Conservation (phyloP, 2,329 filamentous ascomycete species). For the Aspergillus carbonarius region DNA sequence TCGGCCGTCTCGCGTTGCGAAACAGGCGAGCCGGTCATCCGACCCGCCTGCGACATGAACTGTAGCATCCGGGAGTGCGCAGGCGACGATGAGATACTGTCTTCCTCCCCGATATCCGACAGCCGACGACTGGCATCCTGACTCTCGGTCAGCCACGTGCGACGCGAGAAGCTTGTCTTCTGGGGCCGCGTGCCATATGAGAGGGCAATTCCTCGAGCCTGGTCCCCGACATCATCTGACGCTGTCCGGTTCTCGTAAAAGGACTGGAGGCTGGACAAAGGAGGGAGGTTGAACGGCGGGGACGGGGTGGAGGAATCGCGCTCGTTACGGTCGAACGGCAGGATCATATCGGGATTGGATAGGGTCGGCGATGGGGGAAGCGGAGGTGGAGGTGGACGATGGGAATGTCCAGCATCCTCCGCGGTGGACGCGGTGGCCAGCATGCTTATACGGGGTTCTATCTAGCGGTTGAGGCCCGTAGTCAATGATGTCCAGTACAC, state of each 20-base stretch:
- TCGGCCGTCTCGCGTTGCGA: constrained; percentile 51
- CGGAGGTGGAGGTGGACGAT: constrained; percentile 16
- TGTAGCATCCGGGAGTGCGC: constrained; percentile 16
- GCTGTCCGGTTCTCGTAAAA: constrained; percentile 30
- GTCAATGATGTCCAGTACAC: background rate
- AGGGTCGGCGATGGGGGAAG: constrained; percentile 75
- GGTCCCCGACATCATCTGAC: constrained; percentile 6
- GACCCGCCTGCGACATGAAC: constrained; percentile 9
- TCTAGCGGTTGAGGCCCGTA: constrained; percentile 4
- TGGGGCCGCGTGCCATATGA: constrained; percentile 15
- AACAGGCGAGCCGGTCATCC: constrained; percentile 19
- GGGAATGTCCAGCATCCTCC: constrained; percentile 16
- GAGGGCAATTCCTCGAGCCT: constrained; percentile 4
- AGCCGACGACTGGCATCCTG: constrained; percentile 42
- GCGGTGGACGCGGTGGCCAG: constrained; percentile 12
- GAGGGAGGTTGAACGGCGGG: constrained; percentile 53
- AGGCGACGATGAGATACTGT: constrained; percentile 31
- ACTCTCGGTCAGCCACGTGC: constrained; percentile 36
- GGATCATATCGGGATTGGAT: constrained; percentile 92
- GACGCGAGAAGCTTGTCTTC: constrained; percentile 35
- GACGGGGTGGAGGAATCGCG: constrained; percentile 49
- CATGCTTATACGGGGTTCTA: constrained; percentile 2
- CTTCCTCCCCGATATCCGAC: constrained; percentile 49
- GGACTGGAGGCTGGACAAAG: constrained; percentile 43
- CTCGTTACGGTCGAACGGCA: constrained; percentile 68